Conservation (phyloP, 78 protist species). For the Bodo saltans region DNA sequence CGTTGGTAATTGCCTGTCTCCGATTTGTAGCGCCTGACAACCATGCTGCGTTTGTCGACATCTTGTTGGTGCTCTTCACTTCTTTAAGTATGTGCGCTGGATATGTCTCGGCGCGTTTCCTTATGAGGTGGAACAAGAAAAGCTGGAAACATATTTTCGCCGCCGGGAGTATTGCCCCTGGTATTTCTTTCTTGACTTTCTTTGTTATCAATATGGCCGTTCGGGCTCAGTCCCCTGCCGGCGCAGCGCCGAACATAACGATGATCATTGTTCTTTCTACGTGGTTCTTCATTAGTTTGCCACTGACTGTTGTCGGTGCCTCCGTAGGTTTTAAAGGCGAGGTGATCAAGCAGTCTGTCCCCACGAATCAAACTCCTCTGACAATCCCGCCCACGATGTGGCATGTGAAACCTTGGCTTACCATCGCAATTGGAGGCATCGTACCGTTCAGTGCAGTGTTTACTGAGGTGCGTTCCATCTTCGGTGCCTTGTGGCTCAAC, state of each 20-base stretch:
- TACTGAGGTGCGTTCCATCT: constrained; percentile 75
- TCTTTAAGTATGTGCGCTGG: constrained; percentile 68
- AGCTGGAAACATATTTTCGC: constrained; percentile 44
- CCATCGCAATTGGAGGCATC: constrained; percentile 69
- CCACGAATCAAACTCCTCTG: constrained; percentile 87
- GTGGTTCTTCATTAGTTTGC: constrained; percentile 78
- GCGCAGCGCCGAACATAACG: constrained; percentile 61
- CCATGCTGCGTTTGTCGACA: constrained; percentile 79
- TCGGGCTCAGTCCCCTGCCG: constrained; percentile 43
- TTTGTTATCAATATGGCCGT: constrained; percentile 56
- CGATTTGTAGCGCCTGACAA: constrained; percentile 96
- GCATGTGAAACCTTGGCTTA: constrained; percentile 77
- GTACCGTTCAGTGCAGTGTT: constrained; percentile 78
- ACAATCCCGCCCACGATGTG: constrained; percentile 80
- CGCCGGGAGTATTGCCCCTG: constrained; percentile 52
- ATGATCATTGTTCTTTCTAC: constrained; percentile 44
- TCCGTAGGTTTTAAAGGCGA: constrained; percentile 78
- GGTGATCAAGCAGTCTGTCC: constrained; percentile 56
- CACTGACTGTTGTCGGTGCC: constrained; percentile 79
- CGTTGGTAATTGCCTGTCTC: constrained; percentile 70
- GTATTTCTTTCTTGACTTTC: constrained; percentile 46
- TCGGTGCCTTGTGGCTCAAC: constrained; percentile 61
- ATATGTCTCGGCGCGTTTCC: constrained; percentile 43
- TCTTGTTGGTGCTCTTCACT: constrained; percentile 77
- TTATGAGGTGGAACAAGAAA: constrained; percentile 33